These are phyloP conservation scores for Rhodotorula paludigena DNA, from an alignment of 768 basidiomycete genomes.

Conservation along the genomic window DNA sequence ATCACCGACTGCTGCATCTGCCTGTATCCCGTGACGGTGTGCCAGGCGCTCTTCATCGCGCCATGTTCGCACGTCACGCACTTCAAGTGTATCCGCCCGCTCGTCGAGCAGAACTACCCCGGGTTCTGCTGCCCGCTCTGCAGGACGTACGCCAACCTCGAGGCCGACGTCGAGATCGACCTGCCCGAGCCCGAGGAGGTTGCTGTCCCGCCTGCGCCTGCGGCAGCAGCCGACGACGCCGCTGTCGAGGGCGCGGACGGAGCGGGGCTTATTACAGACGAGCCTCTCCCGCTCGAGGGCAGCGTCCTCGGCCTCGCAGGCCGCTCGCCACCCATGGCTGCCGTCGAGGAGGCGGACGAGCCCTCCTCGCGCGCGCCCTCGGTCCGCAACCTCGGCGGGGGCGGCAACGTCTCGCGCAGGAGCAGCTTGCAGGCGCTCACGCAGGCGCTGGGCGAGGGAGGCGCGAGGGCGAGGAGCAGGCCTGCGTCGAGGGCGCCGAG, in stretches of 20 bases:
- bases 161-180: conserved; percentile 85
- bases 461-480: neutral
- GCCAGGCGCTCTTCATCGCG: conserved; percentile 93
- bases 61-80: conserved; percentile 88
- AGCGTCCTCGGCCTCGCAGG: conserved; percentile 13
- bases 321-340: conserved; percentile 12
- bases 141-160: conserved; percentile 87
- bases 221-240: neutral
- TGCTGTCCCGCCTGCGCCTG: conserved; percentile 3
- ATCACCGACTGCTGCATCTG: conserved; percentile 85
- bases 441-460: neutral
- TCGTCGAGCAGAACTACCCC: conserved; percentile 80
- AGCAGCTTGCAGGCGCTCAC: neutral
- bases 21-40: conserved; percentile 82
- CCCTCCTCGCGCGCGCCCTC: conserved; percentile 18
- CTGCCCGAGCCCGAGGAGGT: conserved; percentile 27
- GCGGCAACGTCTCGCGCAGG: neutral
- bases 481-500: conserved; percentile 10
- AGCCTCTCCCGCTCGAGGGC: neutral
- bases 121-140: conserved; percentile 94
- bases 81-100: conserved; percentile 92
- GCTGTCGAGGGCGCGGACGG: too few relatives aligned
- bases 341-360: conserved; percentile 27
- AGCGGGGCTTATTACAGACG: too few relatives aligned
- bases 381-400: conserved; percentile 9